A percentile compares a stretch with the other conserved stretches of the same genome.
Conservation (phyloP, 306 rosid genomes). For the Arachis hypogaea region DNA sequence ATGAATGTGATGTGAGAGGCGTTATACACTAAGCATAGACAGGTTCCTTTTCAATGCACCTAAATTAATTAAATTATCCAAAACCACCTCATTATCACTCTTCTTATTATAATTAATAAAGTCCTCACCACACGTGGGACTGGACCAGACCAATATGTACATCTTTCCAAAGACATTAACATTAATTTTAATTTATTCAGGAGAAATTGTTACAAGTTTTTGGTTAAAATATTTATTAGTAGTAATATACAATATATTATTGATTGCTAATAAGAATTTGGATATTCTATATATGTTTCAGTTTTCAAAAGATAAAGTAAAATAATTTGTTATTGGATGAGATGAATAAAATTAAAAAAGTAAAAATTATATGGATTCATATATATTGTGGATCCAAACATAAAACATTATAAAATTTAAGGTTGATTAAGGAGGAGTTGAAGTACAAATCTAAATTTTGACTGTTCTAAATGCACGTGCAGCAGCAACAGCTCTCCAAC, state of each 20-base stretch:
- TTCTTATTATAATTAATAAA: constrained; percentile 11
- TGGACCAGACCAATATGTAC: background rate
- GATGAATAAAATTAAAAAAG: too few relatives aligned
- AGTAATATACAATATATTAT: too few relatives aligned
- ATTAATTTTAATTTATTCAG: background rate
- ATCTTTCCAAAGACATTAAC: background rate
- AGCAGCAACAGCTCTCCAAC: constrained; percentile 35
- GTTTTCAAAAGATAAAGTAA: too few relatives aligned
- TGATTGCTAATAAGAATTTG: too few relatives aligned
- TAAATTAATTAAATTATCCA: background rate
- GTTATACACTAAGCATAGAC: background rate
- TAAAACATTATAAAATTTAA: too few relatives aligned
- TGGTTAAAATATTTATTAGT: too few relatives aligned
- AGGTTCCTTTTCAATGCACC: background rate
- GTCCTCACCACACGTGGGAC: constrained; percentile 54
- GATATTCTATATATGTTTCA: too few relatives aligned
- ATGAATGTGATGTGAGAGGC: background rate
- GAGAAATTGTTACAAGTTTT: background rate
- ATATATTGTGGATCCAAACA: too few relatives aligned
- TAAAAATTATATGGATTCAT: too few relatives aligned
- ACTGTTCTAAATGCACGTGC: constrained; percentile 44
- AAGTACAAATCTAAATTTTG: background rate
- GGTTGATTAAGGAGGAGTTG: constrained; percentile 4
- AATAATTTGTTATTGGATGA: too few relatives aligned
- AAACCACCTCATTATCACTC: constrained; percentile 34